Conservation (phyloP, 1,139 yeast genomes). For the Scheffersomyces titani region DNA sequence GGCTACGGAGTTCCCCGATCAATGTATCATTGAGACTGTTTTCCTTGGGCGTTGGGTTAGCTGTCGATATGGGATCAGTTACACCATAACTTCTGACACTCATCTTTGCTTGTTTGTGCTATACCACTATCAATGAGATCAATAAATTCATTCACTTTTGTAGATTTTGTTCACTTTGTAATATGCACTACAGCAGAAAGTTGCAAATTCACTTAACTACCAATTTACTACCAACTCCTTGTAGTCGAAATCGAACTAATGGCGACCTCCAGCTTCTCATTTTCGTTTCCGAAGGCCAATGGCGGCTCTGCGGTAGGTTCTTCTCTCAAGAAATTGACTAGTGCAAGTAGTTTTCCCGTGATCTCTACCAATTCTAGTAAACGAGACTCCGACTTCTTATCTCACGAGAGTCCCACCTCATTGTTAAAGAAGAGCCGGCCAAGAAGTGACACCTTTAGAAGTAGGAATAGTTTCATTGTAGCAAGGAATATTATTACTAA, state of each 20-base stretch:
- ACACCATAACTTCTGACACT: slow-evolving; percentile 61
- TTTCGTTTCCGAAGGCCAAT: neutral
- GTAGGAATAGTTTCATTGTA: slow-evolving; percentile 22
- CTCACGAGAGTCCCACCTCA: neutral
- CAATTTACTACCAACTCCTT: no score
- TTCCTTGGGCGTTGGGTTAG: slow-evolving; percentile 83
- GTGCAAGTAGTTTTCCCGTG: neutral
- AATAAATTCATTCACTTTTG: neutral
- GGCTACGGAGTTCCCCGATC: slow-evolving; percentile 75
- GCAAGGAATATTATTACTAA: slow-evolving; percentile 19
- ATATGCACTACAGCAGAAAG: neutral
- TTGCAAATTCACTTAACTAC: neutral
- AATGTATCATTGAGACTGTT: slow-evolving; percentile 70
- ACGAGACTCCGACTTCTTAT: neutral
- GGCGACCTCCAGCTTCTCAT: neutral
- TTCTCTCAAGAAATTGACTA: neutral
- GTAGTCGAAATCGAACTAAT: neutral
- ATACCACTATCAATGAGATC: slow-evolving; percentile 5
- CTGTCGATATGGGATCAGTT: slow-evolving; percentile 84
- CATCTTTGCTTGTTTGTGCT: slow-evolving; percentile 16
- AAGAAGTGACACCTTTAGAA: slow-evolving; percentile 6
- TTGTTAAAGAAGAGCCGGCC: neutral
- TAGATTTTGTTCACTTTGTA: neutral
- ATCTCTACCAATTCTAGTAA: neutral
- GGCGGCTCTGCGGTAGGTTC: neutral